phyloP scores from a whole-genome alignment of 148 eudicot genomes.

The Silene latifolia region DNA sequence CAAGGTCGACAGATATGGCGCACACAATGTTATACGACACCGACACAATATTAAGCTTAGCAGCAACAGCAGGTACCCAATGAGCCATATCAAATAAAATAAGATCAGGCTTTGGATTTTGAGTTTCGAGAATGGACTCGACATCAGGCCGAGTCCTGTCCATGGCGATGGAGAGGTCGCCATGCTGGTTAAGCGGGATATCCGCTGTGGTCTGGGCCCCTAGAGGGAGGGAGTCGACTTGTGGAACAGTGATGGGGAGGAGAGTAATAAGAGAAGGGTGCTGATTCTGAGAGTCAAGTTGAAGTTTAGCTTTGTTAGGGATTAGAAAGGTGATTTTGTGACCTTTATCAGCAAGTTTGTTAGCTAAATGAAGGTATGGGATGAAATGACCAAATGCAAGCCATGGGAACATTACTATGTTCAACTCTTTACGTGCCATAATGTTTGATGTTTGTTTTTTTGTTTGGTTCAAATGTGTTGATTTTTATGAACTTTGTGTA shows the following conservation, averaged over 20 bases:
- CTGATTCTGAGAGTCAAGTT: neutral
- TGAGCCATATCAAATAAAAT: constrained; percentile 12
- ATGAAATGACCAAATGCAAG: constrained; percentile 16
- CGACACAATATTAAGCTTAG: neutral
- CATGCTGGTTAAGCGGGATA: neutral
- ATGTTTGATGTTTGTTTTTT: too few relatives aligned
- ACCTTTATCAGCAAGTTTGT: constrained; percentile 13
- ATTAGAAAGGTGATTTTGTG: constrained; percentile 1
- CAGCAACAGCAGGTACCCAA: constrained; percentile 10
- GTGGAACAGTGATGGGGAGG: constrained; percentile 9
- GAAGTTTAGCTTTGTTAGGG: neutral
- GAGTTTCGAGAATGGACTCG: neutral
- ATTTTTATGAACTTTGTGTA: too few relatives aligned
- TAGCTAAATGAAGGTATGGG: constrained; percentile 14
- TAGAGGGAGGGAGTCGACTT: constrained; percentile 8
- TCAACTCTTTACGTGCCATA: constrained; percentile 3
- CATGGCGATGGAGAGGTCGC: constrained; percentile 6
- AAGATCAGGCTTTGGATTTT: constrained; percentile 2
- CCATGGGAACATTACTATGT: constrained; percentile 18
- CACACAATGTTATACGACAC: constrained; percentile 9
- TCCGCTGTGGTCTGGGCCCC: neutral
- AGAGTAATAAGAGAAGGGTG: constrained; percentile 5
- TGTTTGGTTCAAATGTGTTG: too few relatives aligned
- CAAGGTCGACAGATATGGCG: constrained; percentile 10
- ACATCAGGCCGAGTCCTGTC: constrained; percentile 10